Conservation (phyloP, 345 rosid species). For the Eucalyptus cloeziana region DNA sequence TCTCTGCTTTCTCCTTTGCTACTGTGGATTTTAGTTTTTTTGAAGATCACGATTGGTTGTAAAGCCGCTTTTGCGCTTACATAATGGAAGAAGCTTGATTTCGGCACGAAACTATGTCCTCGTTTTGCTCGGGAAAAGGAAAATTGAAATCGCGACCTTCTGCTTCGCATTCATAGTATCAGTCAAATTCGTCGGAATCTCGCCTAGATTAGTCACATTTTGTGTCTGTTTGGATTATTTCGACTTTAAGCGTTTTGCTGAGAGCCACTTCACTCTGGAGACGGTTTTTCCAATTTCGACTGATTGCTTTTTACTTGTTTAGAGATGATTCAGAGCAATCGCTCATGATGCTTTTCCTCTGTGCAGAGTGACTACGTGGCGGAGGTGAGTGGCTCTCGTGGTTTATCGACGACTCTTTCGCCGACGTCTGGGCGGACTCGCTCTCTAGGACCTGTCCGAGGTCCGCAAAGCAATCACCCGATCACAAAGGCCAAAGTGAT, state of each 20-base stretch:
- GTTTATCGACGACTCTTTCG: no score
- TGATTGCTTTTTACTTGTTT: not conserved
- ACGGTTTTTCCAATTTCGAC: not conserved
- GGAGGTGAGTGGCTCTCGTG: no score
- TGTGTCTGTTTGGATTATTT: not conserved
- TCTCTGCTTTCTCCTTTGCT: not conserved
- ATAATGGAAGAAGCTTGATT: not conserved
- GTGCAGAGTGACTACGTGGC: no score
- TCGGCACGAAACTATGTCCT: not conserved
- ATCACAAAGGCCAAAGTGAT: not conserved
- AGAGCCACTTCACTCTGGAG: not conserved
- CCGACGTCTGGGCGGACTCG: no score
- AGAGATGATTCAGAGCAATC: no score
- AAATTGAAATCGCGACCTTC: not conserved
- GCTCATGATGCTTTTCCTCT: no score
- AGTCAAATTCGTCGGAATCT: not conserved
- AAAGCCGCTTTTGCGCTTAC: not conserved
- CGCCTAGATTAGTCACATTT: not conserved
- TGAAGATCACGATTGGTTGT: not conserved
- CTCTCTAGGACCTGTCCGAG: not conserved
- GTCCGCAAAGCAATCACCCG: not conserved
- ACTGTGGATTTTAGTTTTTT: not conserved
- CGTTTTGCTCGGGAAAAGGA: not conserved
- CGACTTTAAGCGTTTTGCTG: rapidly evolving
- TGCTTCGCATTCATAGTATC: not conserved